A percentile compares a stretch with the other conserved stretches of the same genome.
Conservation (phyloP, 352 stramenopile genomes). For the Globisporangium radiosum region DNA sequence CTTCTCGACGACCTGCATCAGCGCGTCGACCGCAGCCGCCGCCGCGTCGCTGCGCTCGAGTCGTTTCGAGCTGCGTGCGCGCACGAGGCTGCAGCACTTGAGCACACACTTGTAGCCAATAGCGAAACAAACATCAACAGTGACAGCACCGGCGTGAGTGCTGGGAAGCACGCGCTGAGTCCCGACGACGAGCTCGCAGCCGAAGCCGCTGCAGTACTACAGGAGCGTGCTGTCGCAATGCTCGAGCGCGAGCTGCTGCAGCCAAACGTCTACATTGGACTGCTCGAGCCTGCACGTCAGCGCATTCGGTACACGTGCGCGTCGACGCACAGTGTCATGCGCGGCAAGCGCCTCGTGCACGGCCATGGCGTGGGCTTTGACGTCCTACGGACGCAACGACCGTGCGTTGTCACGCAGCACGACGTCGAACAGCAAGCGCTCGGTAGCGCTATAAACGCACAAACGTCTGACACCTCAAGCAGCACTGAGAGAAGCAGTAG, state of each 20-base stretch:
- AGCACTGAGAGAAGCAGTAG: no score
- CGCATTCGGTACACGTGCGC: slow-evolving; percentile 48
- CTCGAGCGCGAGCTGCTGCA: slow-evolving; percentile 28
- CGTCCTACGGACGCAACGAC: slow-evolving; percentile 24
- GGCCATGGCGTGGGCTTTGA: slow-evolving; percentile 56
- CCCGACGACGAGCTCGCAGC: slow-evolving; percentile 1
- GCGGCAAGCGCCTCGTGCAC: slow-evolving; percentile 47
- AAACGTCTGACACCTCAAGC: no score
- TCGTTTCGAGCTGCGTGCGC: slow-evolving; percentile 24
- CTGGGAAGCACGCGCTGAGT: neutral
- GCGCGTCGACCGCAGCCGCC: slow-evolving; percentile 36
- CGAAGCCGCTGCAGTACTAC: slow-evolving; percentile 30
- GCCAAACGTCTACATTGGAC: slow-evolving; percentile 54
- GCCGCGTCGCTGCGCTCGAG: slow-evolving; percentile 21
- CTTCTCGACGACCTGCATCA: slow-evolving; percentile 23
- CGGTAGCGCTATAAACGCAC: neutral
- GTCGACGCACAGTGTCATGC: slow-evolving; percentile 48
- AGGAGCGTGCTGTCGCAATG: slow-evolving; percentile 23
- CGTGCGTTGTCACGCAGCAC: slow-evolving; percentile 32
- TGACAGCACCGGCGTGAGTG: neutral
- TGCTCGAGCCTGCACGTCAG: slow-evolving; percentile 44
- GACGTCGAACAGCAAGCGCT: slow-evolving; percentile 1
- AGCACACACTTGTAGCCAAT: neutral
- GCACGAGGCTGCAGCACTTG: slow-evolving; percentile 8
- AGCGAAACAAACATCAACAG: neutral